Base-by-base conservation (phyloP, 805 yeast species). In the Jamesozyma hellenica region DNA sequence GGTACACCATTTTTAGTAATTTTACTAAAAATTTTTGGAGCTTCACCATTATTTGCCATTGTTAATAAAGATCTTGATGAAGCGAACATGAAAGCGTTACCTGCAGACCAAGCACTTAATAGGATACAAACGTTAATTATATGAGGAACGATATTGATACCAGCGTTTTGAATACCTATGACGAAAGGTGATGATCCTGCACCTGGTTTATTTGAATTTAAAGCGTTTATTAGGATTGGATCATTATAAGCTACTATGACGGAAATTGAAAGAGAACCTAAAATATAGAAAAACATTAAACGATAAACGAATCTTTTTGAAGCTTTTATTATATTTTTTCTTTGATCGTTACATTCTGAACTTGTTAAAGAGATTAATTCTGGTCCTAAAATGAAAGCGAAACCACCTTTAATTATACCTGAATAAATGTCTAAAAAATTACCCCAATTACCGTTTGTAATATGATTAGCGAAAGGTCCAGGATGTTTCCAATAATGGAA, bases 131-230 rank as follows among this genome's bases (percentile, higher is more conserved):
- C 83, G 51, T 78, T 78, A 50, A 78, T 68, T 45, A 78, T 74
- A 48, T 75, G 79, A 51, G 77, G 73, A 46, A 77, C 63, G 6
- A 72, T 79, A 17, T 64, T 66, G 38, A 77, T 77, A 42, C 81
- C 80, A 4, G 79, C 81, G 52, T 67, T 72, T 60, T 70, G 71
- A 50, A 73, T 76, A 35, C 80, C 82, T 51, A 77, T 70, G 40
- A 77, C 82, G 47, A 75, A 78, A 3, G 83, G 82, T 26, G 81
- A 75, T 14, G 79, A 77, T 25, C 77, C 70, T 19, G 82, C 82
- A 46, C 77, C 74, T n/a, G 65, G 49, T 32, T 64, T 61, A 48
- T 77, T 79, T 28, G 65, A 62, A n/a, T 63, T 66, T 49, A 72
- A 59, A 14, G 73, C 74, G 35, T 48, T 49, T 48, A 72, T 60